Evolutionary conservation across 257 asterid species (phyloP).

Genomic region (Craterostigma plantagineum): DNA sequence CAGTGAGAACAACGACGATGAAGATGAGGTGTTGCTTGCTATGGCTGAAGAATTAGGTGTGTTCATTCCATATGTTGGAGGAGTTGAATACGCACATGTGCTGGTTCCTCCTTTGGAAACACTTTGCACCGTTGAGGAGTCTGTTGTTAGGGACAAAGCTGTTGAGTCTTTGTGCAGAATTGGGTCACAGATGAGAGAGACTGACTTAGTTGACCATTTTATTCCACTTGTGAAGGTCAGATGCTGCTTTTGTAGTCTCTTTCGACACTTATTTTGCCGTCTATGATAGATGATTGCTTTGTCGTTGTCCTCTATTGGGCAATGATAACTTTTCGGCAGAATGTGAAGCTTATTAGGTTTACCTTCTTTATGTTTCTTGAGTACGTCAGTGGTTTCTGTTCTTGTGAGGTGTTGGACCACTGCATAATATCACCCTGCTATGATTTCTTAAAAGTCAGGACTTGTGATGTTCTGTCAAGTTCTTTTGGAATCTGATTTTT

Average conservation of each 20-base stretch:
- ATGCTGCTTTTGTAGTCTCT: neutral
- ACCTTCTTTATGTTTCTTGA: too few relatives aligned
- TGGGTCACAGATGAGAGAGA: slow-evolving; percentile 80
- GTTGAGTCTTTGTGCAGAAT: slow-evolving; percentile 71
- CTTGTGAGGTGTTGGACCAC: too few relatives aligned
- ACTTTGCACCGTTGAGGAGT: slow-evolving; percentile 70
- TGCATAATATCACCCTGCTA: too few relatives aligned
- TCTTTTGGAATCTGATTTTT: too few relatives aligned
- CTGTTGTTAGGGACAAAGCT: slow-evolving; percentile 77
- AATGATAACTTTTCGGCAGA: too few relatives aligned
- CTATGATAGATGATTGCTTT: too few relatives aligned
- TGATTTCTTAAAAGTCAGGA: too few relatives aligned
- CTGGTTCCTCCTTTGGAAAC: slow-evolving; percentile 81
- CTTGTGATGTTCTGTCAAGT: too few relatives aligned
- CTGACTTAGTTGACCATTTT: slow-evolving; percentile 46
- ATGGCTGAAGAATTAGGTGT: slow-evolving; percentile 95
- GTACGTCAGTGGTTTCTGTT: too few relatives aligned
- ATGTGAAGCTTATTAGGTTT: too few relatives aligned
- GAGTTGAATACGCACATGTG: slow-evolving; percentile 81
- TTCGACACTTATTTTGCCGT: too few relatives aligned
- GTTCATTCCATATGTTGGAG: slow-evolving; percentile 86
- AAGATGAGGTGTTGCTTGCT: slow-evolving; percentile 83
- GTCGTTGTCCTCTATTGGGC: too few relatives aligned
- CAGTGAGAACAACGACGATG: slow-evolving; percentile 90
- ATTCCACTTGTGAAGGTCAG: slow-evolving; percentile 74